A percentile compares a stretch with the other conserved stretches of the same genome.
Evolutionary conservation across 257 asterid genomes (phyloP).

Genomic region (Lycium ferocissimum): DNA sequence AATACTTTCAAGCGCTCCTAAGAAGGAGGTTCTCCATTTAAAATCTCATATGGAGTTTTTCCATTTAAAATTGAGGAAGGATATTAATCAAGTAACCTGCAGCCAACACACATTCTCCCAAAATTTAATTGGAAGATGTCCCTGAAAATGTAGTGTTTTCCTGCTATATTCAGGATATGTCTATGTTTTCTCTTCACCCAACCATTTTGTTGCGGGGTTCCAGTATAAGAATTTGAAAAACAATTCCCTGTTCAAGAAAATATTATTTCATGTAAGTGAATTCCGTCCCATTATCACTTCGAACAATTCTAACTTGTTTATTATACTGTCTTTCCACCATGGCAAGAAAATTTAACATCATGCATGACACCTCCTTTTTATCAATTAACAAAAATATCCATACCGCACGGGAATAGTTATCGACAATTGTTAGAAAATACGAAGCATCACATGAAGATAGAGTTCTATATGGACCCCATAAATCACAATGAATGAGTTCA

Average conservation of each 20-base stretch:
- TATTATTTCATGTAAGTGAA: neutral
- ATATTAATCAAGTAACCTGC: too few relatives aligned
- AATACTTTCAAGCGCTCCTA: too few relatives aligned
- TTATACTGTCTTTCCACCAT: too few relatives aligned
- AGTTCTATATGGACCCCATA: too few relatives aligned
- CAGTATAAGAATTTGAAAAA: neutral
- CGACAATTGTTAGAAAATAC: too few relatives aligned
- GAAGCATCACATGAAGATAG: neutral
- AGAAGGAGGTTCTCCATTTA: too few relatives aligned
- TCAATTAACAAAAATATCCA: neutral
- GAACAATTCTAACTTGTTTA: too few relatives aligned
- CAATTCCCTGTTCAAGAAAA: neutral
- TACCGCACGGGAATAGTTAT: too few relatives aligned
- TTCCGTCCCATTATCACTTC: constrained; percentile 12
- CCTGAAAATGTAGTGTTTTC: neutral
- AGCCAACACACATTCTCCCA: too few relatives aligned
- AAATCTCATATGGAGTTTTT: too few relatives aligned
- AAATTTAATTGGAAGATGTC: neutral
- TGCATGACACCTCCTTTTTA: neutral
- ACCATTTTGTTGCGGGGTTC: neutral
- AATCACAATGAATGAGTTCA: too few relatives aligned
- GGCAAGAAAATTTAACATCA: neutral
- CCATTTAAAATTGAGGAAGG: too few relatives aligned
- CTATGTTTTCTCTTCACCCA: neutral
- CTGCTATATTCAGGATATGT: neutral